These are phyloP conservation scores for Lecanicillium sp. DNA, from an alignment of 2,329 filamentous ascomycete genomes.

Conservation along the genomic window DNA sequence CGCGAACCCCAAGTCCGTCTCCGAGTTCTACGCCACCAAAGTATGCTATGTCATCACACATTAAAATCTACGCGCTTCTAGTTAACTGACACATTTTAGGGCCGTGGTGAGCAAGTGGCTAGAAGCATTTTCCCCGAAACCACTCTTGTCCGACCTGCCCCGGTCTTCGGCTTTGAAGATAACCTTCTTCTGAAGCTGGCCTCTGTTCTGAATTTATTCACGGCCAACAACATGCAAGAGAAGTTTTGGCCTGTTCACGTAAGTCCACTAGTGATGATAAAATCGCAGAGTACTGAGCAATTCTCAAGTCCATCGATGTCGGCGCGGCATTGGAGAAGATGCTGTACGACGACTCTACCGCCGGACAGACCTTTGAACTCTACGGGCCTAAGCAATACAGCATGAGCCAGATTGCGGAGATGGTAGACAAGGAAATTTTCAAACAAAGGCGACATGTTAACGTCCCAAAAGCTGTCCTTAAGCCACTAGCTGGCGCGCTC, in stretches of 20 bases:
- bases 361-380: constrained; percentile 85
- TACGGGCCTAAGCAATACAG: constrained; percentile 92
- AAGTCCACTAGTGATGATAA: constrained; percentile 20
- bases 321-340: constrained; percentile 83
- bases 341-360: constrained; percentile 83
- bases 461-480: constrained; percentile 70
- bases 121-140: constrained; percentile 92
- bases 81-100: constrained; percentile 39
- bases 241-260: constrained; percentile 87
- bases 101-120: constrained; percentile 70
- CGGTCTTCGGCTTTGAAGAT: constrained; percentile 93
- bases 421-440: constrained; percentile 89
- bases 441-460: constrained; percentile 89
- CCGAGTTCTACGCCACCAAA: constrained; percentile 90
- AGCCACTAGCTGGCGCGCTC: constrained; percentile 63
- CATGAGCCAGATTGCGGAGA: constrained; percentile 72
- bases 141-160: constrained; percentile 89
- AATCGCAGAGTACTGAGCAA: constrained; percentile 1
- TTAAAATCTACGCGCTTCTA: too few species aligned
- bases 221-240: constrained; percentile 89
- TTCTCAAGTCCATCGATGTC: constrained; percentile 72
- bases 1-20: constrained; percentile 68
- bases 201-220: constrained; percentile 71
- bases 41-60: constrained; percentile 28
- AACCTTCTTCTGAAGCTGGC: constrained; percentile 82